Conservation (phyloP, 2,329 filamentous ascomycete genomes). For the Fusarium dimerum region DNA sequence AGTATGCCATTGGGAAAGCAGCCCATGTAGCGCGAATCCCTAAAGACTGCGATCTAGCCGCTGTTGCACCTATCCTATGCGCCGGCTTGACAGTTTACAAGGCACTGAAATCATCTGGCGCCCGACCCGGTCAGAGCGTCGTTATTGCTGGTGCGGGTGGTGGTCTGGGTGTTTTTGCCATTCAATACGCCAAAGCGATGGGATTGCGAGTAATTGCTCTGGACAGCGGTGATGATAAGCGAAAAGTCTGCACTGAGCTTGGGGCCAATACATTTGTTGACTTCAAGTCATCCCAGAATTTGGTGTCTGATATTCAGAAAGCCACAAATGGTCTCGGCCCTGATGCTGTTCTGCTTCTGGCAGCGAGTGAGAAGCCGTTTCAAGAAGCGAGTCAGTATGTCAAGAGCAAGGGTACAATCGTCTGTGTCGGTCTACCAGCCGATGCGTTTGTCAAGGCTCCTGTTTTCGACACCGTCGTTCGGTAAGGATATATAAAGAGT, state of each 20-base stretch:
- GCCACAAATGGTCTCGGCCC: conserved; percentile 75
- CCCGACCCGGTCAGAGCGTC: conserved; percentile 70
- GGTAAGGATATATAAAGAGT: conserved; percentile 7
- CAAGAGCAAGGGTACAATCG: conserved; percentile 73
- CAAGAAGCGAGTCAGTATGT: conserved; percentile 87
- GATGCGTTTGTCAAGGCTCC: conserved; percentile 76
- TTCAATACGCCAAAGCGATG: conserved; percentile 88
- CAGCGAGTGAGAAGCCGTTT: conserved; percentile 85
- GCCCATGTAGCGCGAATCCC: conserved; percentile 78
- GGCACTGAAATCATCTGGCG: conserved; percentile 76
- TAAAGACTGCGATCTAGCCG: conserved; percentile 71
- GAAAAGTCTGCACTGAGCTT: conserved; percentile 65
- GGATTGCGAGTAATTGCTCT: conserved; percentile 75
- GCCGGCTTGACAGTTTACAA: conserved; percentile 85
- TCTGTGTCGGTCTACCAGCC: conserved; percentile 86
- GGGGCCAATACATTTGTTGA: conserved; percentile 75
- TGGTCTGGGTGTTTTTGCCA: conserved; percentile 72
- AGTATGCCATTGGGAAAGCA: conserved; percentile 83
- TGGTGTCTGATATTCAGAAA: conserved; percentile 74
- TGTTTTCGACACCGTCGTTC: conserved; percentile 80
- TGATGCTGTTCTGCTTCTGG: conserved; percentile 81
- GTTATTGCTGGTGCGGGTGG: conserved; percentile 83
- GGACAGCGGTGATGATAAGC: conserved; percentile 81
- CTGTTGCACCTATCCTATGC: conserved; percentile 76
- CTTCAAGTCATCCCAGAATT: conserved; percentile 70